Evolutionary conservation across 2,329 filamentous ascomycete genomes (phyloP).

Genomic region (Phyllachora maydis): DNA sequence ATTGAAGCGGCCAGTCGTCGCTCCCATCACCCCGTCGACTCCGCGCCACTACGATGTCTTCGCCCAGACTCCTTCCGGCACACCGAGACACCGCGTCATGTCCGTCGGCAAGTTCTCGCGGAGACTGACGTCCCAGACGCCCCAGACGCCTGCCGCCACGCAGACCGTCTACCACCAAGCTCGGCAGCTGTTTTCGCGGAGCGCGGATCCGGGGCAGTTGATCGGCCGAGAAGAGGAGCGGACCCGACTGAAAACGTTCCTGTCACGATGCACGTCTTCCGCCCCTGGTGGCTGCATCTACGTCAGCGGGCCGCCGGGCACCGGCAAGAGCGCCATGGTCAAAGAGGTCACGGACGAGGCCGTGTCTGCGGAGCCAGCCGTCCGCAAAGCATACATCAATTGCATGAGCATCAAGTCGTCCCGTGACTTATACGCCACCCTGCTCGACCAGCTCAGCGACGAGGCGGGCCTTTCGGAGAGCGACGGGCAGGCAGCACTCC

Average conservation of each 20-base stretch:
- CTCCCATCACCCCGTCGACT: slow-evolving; percentile 48
- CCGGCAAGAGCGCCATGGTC: slow-evolving; percentile 89
- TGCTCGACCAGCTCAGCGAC: slow-evolving; percentile 45
- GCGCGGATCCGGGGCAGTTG: slow-evolving; percentile 51
- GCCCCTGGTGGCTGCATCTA: slow-evolving; percentile 67
- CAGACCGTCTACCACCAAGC: slow-evolving; percentile 74
- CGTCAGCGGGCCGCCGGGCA: slow-evolving; percentile 86
- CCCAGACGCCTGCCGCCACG: slow-evolving; percentile 43
- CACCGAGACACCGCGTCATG: slow-evolving; percentile 69
- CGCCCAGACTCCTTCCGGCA: slow-evolving; percentile 49
- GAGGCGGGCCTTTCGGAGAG: slow-evolving; percentile 38
- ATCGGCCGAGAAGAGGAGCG: slow-evolving; percentile 56
- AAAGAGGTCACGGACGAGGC: slow-evolving; percentile 52
- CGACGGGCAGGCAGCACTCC: slow-evolving; percentile 46
- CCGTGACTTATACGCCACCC: slow-evolving; percentile 61
- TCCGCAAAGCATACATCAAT: slow-evolving; percentile 69
- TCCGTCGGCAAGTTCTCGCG: slow-evolving; percentile 56
- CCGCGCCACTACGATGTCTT: slow-evolving; percentile 65
- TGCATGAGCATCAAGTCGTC: slow-evolving; percentile 93
- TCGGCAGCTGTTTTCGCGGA: slow-evolving; percentile 69
- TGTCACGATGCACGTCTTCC: slow-evolving; percentile 38
- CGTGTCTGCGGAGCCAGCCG: slow-evolving; percentile 18
- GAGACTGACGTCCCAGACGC: slow-evolving; percentile 59
- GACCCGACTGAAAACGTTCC: slow-evolving; percentile 45
- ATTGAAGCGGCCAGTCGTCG: slow-evolving; percentile 8